phyloP scores from a whole-genome alignment of 2,329 filamentous ascomycete genomes.

The Zymoseptoria passerinii region DNA sequence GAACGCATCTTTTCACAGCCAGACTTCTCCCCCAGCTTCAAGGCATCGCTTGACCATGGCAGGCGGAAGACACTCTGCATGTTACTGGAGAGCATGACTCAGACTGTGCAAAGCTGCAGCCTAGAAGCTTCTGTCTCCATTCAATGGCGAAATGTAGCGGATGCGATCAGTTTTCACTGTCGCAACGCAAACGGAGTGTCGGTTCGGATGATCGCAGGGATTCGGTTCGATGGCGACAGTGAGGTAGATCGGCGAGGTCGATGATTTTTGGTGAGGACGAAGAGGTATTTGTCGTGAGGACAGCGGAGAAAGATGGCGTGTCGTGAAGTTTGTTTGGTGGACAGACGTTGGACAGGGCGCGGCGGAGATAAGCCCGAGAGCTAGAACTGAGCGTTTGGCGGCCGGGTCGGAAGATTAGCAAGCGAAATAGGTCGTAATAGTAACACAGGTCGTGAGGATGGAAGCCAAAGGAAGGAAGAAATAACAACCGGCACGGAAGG shows the following conservation, averaged over 20 bases:
- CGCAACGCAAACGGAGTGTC: not conserved
- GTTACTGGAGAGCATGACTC: not conserved
- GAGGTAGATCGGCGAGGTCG: not conserved
- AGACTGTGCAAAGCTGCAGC: not conserved
- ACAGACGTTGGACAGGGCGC: not conserved
- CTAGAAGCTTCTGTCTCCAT: not conserved
- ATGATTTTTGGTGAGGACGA: not conserved
- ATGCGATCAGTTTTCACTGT: not conserved
- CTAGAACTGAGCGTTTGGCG: not conserved
- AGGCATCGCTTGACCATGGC: slow-evolving; percentile 37
- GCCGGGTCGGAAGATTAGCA: not conserved
- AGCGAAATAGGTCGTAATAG: not conserved
- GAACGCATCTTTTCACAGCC: slow-evolving; percentile 32
- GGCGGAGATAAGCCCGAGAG: not conserved
- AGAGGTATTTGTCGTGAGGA: not conserved
- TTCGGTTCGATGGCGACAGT: not conserved
- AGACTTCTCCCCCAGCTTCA: slow-evolving; percentile 28
- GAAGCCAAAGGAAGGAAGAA: not conserved
- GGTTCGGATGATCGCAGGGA: not conserved
- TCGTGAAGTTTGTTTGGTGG: not conserved
- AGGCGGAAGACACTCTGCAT: slow-evolving; percentile 47
- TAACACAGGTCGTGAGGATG: not conserved
- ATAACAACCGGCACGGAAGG: not conserved
- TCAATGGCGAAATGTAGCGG: not conserved
- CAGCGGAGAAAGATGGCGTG: not conserved